phyloP scores from a whole-genome alignment of 2,329 filamentous ascomycete genomes.

The Nemania diffusa region DNA sequence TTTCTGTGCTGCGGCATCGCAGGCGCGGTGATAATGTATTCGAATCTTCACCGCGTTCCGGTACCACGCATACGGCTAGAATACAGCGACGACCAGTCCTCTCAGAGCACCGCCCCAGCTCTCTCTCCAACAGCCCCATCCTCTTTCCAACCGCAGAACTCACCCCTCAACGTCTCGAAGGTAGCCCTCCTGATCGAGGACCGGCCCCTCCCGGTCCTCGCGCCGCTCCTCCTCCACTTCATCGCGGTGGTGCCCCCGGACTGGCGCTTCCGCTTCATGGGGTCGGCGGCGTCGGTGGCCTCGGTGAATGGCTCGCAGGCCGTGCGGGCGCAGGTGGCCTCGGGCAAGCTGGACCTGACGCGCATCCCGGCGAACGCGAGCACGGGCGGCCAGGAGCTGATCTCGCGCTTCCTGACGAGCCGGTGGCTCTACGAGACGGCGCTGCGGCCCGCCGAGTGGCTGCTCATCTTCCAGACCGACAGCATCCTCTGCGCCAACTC shows the following conservation, averaged over 20 bases:
- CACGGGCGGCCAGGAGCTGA: conserved; percentile 61
- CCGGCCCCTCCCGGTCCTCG: conserved; percentile 60
- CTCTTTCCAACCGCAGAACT: conserved; percentile 20
- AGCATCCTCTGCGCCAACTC: conserved; percentile 66
- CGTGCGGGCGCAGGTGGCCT: conserved; percentile 55
- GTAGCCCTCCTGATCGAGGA: conserved; percentile 67
- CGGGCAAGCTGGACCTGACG: conserved; percentile 62
- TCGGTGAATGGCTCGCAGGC: conserved; percentile 58
- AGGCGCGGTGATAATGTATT: conserved; percentile 44
- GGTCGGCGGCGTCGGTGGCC: conserved; percentile 58
- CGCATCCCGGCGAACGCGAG: conserved; percentile 64
- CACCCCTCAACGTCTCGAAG: conserved; percentile 59
- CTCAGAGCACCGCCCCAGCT: not conserved
- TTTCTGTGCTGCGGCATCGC: conserved; percentile 41
- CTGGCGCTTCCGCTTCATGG: conserved; percentile 68
- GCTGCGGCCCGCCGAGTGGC: conserved; percentile 62
- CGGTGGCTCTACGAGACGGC: conserved; percentile 63
- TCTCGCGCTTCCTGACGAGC: conserved; percentile 63
- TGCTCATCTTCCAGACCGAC: conserved; percentile 66
- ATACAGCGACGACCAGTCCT: conserved; percentile 43
- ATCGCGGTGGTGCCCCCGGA: conserved; percentile 66
- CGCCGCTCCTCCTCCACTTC: conserved; percentile 66
- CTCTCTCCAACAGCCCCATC: conserved; percentile 6
- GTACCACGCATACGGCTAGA: conserved; percentile 45
- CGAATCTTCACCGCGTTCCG: conserved; percentile 17